phyloP scores from a whole-genome alignment of 768 basidiomycete genomes.

The Hypholoma fasciculare region DNA sequence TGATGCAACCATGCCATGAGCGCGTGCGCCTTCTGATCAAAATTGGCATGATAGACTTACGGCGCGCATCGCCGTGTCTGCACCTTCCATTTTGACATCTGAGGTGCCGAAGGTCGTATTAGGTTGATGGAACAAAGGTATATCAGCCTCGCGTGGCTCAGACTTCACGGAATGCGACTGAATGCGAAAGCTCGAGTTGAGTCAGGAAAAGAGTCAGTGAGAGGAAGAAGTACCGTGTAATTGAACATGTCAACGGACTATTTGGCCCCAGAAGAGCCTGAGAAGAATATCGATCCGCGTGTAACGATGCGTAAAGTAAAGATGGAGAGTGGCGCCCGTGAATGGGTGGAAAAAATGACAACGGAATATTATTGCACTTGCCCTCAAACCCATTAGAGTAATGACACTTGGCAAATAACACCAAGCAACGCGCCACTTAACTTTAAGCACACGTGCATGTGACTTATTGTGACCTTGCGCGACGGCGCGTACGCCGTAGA shows the following conservation, averaged over 20 bases:
- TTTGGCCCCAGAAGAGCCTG: not conserved
- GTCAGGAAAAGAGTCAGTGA: not conserved
- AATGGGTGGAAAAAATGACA: not conserved
- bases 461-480: too few species aligned
- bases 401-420: not conserved
- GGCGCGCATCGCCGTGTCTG: conserved; percentile 12
- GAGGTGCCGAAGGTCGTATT: not conserved
- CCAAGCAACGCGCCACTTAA: conserved; percentile 3
- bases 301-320: not conserved
- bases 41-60: not conserved
- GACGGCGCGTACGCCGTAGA: too few species aligned
- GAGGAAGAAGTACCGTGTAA: not conserved
- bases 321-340: not conserved
- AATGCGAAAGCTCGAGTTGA: not conserved
- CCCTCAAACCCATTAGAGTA: not conserved
- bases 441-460: not conserved
- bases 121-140: conserved; percentile 1
- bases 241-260: not conserved
- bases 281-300: not conserved
- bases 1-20: not conserved
- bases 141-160: conserved; percentile 24
- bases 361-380: not conserved
- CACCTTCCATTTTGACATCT: conserved; percentile 31
- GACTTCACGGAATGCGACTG: conserved; percentile 23
- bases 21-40: not conserved